These are phyloP conservation scores for Trypanosoma theileri DNA, from an alignment of 208 protist species.

Conservation along the genomic window DNA sequence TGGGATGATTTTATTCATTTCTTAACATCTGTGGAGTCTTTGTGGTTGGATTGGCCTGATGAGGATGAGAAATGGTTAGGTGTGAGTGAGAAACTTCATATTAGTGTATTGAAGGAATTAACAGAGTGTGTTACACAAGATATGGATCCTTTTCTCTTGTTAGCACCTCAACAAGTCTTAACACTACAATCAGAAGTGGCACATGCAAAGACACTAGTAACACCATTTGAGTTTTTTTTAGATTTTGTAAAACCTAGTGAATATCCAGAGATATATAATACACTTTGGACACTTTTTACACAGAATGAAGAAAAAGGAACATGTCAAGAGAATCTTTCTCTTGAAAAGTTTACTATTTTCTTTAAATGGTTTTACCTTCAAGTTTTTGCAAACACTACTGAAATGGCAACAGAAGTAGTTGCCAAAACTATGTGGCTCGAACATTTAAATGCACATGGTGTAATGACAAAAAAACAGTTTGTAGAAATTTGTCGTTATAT, in stretches of 20 bases:
- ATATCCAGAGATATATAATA: slow-evolving; percentile 61
- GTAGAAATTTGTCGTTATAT: slow-evolving; percentile 52
- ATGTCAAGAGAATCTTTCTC: slow-evolving; percentile 7
- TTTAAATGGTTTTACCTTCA: slow-evolving; percentile 72
- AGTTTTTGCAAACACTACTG: slow-evolving; percentile 65
- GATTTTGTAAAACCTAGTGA: slow-evolving; percentile 25
- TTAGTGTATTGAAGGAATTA: slow-evolving; percentile 48
- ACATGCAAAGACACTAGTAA: slow-evolving; percentile 38
- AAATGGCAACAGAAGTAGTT: slow-evolving; percentile 43
- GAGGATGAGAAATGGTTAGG: slow-evolving; percentile 26
- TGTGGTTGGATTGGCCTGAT: slow-evolving; percentile 51
- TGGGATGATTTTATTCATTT: slow-evolving; percentile 44
- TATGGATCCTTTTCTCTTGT: slow-evolving; percentile 54
- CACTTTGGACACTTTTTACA: slow-evolving; percentile 37
- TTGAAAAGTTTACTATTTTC: slow-evolving; percentile 65
- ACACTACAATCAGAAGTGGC: slow-evolving; percentile 37
- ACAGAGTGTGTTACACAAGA: slow-evolving; percentile 74
- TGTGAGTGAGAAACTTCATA: slow-evolving; percentile 27
- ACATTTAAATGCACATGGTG: slow-evolving; percentile 43
- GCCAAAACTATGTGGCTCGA: slow-evolving; percentile 52
- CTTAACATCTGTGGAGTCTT: slow-evolving; percentile 39
- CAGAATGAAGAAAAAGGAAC: slow-evolving; percentile 9
- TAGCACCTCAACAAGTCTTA: slow-evolving; percentile 54
- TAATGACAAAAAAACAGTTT: slow-evolving; percentile 51
- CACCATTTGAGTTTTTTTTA: slow-evolving; percentile 58